These are phyloP conservation scores for Ustulina deusta DNA, from an alignment of 2,329 filamentous ascomycete species.

Conservation along the genomic window DNA sequence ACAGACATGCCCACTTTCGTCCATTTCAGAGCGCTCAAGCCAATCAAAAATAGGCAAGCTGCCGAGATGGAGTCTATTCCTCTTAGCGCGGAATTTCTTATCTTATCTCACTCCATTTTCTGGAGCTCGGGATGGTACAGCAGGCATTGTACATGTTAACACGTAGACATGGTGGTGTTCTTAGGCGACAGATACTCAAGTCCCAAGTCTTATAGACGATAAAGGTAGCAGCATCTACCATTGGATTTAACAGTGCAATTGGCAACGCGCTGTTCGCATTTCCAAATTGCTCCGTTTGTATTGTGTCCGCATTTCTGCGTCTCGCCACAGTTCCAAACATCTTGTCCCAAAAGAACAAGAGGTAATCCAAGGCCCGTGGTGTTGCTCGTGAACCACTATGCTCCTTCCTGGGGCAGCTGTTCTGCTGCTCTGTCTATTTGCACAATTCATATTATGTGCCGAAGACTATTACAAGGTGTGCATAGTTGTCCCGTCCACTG, in stretches of 20 bases:
- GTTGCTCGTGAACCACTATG: slow-evolving; percentile 57
- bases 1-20: slow-evolving; percentile 18
- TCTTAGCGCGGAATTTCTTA: slow-evolving; percentile 37
- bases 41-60: slow-evolving; percentile 34
- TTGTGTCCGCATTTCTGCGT: not conserved
- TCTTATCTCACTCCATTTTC: slow-evolving; percentile 44
- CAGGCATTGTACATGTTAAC: slow-evolving; percentile 44
- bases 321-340: not conserved
- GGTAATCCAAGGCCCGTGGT: slow-evolving; percentile 16
- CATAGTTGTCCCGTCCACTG: not conserved
- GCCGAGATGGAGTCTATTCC: slow-evolving; percentile 24
- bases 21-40: slow-evolving; percentile 15
- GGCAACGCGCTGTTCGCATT: slow-evolving; percentile 38
- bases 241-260: slow-evolving; percentile 12
- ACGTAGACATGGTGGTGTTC: slow-evolving; percentile 47
- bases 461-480: slow-evolving; percentile 85
- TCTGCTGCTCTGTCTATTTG: slow-evolving; percentile 65
- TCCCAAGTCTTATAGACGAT: not conserved
- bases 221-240: slow-evolving; percentile 25
- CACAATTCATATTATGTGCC: slow-evolving; percentile 67
- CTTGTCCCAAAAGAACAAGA: not conserved
- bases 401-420: slow-evolving; percentile 62
- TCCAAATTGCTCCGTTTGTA: not conserved
- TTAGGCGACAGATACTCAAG: slow-evolving; percentile 6
- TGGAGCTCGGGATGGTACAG: slow-evolving; percentile 24